Conservation (phyloP, 164 flowering plant species). For the Vitis rotundifolia region DNA sequence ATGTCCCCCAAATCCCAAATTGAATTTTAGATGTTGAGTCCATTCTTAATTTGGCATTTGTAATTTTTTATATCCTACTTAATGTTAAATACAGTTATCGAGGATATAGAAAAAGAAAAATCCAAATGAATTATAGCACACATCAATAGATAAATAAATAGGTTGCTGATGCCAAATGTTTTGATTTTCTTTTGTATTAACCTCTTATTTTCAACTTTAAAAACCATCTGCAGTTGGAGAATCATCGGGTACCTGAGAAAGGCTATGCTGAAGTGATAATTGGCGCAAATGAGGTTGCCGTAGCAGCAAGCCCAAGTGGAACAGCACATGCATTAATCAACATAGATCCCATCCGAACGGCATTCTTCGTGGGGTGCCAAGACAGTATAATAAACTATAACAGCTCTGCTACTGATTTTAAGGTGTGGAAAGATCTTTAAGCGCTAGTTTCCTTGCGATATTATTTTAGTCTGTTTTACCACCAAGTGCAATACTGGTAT, state of each 20-base stretch:
- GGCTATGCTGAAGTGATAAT: slow-evolving; percentile 71
- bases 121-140: not conserved
- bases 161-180: not conserved
- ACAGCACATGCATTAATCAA: slow-evolving; percentile 85
- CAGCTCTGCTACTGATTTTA: slow-evolving; percentile 62
- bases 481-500: too few relatives aligned
- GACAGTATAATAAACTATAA: slow-evolving; percentile 48
- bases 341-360: slow-evolving; percentile 49
- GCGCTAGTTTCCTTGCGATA: too few relatives aligned
- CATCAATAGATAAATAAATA: not conserved
- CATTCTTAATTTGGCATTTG: too few relatives aligned
- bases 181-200: not conserved
- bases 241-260: slow-evolving; percentile 37
- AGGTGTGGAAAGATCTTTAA: slow-evolving; percentile 84
- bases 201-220: not conserved
- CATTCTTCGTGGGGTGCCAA: slow-evolving; percentile 87
- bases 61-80: too few relatives aligned
- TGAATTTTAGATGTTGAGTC: too few relatives aligned
- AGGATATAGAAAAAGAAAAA: not conserved
- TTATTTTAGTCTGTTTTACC: too few relatives aligned
- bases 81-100: not conserved
- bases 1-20: too few relatives aligned
- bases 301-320: slow-evolving; percentile 75
- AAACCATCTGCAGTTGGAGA: slow-evolving; percentile 63
- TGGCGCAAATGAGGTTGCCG: slow-evolving; percentile 75